A percentile compares a stretch with the other conserved stretches of the same genome.
Conservation (phyloP, 2,329 filamentous ascomycete genomes). For the Colletotrichum endophyticum region DNA sequence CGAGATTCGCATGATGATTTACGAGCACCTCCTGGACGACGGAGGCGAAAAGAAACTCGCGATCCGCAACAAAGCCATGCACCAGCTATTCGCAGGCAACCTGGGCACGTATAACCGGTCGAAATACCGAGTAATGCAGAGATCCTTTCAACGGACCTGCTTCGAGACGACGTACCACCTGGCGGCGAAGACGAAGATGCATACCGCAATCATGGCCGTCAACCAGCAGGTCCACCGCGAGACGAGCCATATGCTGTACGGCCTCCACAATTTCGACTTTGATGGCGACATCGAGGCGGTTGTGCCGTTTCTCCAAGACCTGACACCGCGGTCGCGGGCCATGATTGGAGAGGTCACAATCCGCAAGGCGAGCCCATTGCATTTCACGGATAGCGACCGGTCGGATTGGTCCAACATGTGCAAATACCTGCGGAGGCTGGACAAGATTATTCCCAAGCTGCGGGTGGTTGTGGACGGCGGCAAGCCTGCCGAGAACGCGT, state of each 20-base stretch:
- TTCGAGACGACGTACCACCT: slow-evolving; percentile 61
- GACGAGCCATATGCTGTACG: slow-evolving; percentile 61
- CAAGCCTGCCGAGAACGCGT: slow-evolving; percentile 50
- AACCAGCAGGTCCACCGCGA: slow-evolving; percentile 58
- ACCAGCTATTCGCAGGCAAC: slow-evolving; percentile 7
- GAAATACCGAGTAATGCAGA: slow-evolving; percentile 46
- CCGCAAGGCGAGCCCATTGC: slow-evolving; percentile 59
- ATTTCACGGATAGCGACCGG: slow-evolving; percentile 52
- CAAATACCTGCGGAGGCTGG: slow-evolving; percentile 41
- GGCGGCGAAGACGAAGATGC: slow-evolving; percentile 43
- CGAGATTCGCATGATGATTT: slow-evolving; percentile 49
- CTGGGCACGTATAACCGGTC: slow-evolving; percentile 28
- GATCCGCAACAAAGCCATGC: slow-evolving; percentile 42
- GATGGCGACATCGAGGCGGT: slow-evolving; percentile 64
- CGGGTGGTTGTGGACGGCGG: slow-evolving; percentile 61
- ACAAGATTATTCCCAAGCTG: slow-evolving; percentile 45
- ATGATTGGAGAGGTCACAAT: slow-evolving; percentile 56
- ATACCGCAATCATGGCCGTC: slow-evolving; percentile 50
- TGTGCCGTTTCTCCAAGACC: slow-evolving; percentile 62
- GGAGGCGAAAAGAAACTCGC: slow-evolving; percentile 39
- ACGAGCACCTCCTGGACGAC: slow-evolving; percentile 47
- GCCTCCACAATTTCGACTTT: slow-evolving; percentile 62
- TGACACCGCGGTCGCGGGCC: slow-evolving; percentile 51
- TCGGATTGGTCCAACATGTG: slow-evolving; percentile 57
- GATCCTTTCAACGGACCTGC: slow-evolving; percentile 42